Percentiles rank a stretch among this genome's conserved stretches.
These are phyloP conservation scores for Aspergillus sp. DNA, from an alignment of 2,329 filamentous ascomycete species.

Conservation along the genomic window DNA sequence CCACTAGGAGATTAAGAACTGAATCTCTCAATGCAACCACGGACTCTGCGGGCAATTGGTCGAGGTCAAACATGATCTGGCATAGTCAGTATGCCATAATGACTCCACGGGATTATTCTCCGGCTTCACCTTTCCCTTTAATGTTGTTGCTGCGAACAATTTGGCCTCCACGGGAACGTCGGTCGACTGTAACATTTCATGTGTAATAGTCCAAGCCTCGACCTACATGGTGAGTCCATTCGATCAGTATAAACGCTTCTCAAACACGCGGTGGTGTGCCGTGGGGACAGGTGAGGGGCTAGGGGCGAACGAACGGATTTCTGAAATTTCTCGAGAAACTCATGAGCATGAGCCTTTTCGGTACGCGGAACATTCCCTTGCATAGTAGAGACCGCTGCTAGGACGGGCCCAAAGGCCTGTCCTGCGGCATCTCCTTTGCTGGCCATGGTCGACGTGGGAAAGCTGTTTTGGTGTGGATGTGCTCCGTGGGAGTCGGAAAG, in stretches of 20 bases:
- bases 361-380: constrained; percentile 75
- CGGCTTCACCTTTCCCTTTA: constrained; percentile 87
- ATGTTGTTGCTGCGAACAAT: constrained; percentile 91
- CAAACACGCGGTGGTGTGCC: neutral
- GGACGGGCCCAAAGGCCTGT: constrained; percentile 77
- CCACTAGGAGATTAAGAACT: constrained; percentile 75
- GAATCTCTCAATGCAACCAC: constrained; percentile 78
- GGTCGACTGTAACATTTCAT: constrained; percentile 77
- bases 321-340: constrained; percentile 92
- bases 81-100: constrained; percentile 24
- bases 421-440: constrained; percentile 60
- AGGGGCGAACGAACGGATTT: constrained; percentile 74
- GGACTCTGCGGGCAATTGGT: constrained; percentile 77
- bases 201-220: constrained; percentile 86
- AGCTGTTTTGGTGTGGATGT: constrained; percentile 26
- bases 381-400: constrained; percentile 90
- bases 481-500: constrained; percentile 18
- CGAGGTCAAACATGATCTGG: constrained; percentile 94
- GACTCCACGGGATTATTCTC: constrained; percentile 5
- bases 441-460: constrained; percentile 59
- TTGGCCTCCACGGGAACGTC: constrained; percentile 80
- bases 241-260: constrained; percentile 2
- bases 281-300: constrained; percentile 18
- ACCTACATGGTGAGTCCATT: constrained; percentile 53
- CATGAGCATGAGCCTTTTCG: constrained; percentile 85